Percentiles rank a stretch among this genome's conserved stretches.
These are phyloP conservation scores for Borealophlyctis nickersoniae DNA, from an alignment of 192 early-diverging fungal genomes.

Conservation along the genomic window DNA sequence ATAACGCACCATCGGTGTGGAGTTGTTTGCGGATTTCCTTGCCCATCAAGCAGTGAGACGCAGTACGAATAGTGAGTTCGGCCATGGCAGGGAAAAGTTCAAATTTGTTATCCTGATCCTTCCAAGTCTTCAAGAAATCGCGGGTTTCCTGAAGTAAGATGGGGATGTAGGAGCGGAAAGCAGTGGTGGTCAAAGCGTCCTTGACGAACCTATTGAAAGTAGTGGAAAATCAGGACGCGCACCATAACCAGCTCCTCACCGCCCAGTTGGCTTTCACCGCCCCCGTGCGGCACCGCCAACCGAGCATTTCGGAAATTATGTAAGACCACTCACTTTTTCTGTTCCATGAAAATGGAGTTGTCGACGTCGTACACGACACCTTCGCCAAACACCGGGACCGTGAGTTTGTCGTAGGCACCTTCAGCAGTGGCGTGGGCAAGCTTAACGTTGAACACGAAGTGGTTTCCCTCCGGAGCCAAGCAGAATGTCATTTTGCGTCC, in stretches of 20 bases:
- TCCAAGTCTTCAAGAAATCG: slow-evolving; percentile 71
- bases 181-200: slow-evolving; percentile 80
- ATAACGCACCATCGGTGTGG: slow-evolving; percentile 51
- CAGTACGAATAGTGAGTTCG: slow-evolving; percentile 91
- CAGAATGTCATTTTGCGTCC: slow-evolving; percentile 86
- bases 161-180: slow-evolving; percentile 83
- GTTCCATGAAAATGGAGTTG: slow-evolving; percentile 93
- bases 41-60: slow-evolving; percentile 91
- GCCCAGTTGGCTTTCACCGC: too few relatives aligned
- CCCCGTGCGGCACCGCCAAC: not conserved
- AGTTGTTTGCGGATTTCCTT: slow-evolving; percentile 85
- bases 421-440: slow-evolving; percentile 82
- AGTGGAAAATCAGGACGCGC: too few relatives aligned
- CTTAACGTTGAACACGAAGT: slow-evolving; percentile 95
- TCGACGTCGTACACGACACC: slow-evolving; percentile 96
- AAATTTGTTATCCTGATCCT: slow-evolving; percentile 23
- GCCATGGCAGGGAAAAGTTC: slow-evolving; percentile 80
- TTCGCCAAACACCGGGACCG: slow-evolving; percentile 89
- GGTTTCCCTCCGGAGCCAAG: slow-evolving; percentile 88
- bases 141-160: slow-evolving; percentile 79
- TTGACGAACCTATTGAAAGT: slow-evolving; percentile 76
- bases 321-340: slow-evolving; percentile 83
- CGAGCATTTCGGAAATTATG: not conserved
- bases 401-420: slow-evolving; percentile 89
- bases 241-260: too few relatives aligned